Evolutionary conservation across 805 yeast species (phyloP).

Genomic region (Zygosaccharomyces lentus): DNA sequence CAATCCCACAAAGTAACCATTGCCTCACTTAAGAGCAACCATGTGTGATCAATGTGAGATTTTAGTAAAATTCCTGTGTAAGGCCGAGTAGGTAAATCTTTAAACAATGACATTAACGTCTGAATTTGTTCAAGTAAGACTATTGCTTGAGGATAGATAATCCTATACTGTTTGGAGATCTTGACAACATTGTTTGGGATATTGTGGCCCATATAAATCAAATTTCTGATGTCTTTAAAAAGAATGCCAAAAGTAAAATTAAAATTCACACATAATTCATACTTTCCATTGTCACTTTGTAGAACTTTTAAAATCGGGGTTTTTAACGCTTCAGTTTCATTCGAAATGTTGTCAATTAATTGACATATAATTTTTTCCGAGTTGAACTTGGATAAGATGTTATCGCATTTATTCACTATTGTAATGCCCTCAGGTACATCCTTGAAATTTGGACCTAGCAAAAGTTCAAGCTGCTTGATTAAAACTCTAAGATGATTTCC

Average conservation of each 20-base stretch:
- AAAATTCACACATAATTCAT: constrained; percentile 47
- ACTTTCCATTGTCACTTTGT: constrained; percentile 22
- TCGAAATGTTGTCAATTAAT: constrained; percentile 45
- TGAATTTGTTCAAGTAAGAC: constrained; percentile 49
- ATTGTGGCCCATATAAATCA: constrained; percentile 47
- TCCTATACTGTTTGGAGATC: constrained; percentile 46
- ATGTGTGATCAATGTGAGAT: constrained; percentile 34
- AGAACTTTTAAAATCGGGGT: constrained; percentile 42
- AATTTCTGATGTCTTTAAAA: constrained; percentile 51
- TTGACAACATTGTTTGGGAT: constrained; percentile 51
- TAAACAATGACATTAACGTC: constrained; percentile 36
- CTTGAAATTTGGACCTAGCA: constrained; percentile 60
- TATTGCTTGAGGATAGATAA: constrained; percentile 54
- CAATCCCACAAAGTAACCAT: constrained; percentile 49
- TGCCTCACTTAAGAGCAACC: constrained; percentile 35
- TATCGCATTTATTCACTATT: constrained; percentile 47
- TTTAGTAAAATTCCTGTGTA: constrained; percentile 43
- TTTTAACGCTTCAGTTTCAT: constrained; percentile 19
- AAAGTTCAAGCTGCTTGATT: constrained; percentile 43
- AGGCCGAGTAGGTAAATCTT: constrained; percentile 35
- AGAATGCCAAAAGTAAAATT: constrained; percentile 41
- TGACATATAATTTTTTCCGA: constrained; percentile 38
- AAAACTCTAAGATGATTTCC: constrained; percentile 41
- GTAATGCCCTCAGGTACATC: constrained; percentile 62
- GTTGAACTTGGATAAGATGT: constrained; percentile 46